Evolutionary conservation across 768 basidiomycete species (phyloP).

Genomic region (Mycena crocata): DNA sequence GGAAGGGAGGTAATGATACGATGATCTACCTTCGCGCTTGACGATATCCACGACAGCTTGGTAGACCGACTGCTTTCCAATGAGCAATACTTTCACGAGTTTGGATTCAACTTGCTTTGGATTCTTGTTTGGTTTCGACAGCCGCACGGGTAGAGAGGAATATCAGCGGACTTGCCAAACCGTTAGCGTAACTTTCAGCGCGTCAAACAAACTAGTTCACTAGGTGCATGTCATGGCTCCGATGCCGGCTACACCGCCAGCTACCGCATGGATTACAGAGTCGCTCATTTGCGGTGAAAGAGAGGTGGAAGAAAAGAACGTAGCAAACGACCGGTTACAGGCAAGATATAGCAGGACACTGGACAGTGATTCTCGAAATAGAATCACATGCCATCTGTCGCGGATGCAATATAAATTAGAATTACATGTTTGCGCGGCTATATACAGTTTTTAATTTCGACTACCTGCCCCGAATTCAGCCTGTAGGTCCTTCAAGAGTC

Average conservation of each 20-base stretch:
- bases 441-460: conserved; percentile 1
- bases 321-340: not conserved
- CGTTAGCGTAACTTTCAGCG: conserved; percentile 21
- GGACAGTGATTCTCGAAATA: not conserved
- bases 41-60: conserved; percentile 80
- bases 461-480: conserved; percentile 3
- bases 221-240: conserved; percentile 91
- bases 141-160: conserved; percentile 94
- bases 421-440: not conserved
- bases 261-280: conserved; percentile 86
- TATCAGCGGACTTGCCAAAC: conserved; percentile 80
- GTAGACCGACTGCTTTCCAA: conserved; percentile 62
- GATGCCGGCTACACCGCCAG: conserved; percentile 93
- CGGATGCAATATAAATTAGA: not conserved
- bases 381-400: conserved; percentile 39
- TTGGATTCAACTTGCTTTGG: conserved; percentile 60
- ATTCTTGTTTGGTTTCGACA: conserved; percentile 83
- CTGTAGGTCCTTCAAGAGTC: conserved; percentile 60
- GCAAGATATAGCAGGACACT: too few species aligned
- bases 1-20: too few species aligned
- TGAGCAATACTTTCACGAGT: conserved; percentile 16
- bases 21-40: conserved; percentile 89
- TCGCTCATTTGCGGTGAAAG: conserved; percentile 63
- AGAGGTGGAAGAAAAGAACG: not conserved
- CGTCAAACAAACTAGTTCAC: conserved; percentile 54